These are phyloP conservation scores for Schwanniomyces vanrijiae DNA, from an alignment of 805 yeast species.

Conservation along the genomic window DNA sequence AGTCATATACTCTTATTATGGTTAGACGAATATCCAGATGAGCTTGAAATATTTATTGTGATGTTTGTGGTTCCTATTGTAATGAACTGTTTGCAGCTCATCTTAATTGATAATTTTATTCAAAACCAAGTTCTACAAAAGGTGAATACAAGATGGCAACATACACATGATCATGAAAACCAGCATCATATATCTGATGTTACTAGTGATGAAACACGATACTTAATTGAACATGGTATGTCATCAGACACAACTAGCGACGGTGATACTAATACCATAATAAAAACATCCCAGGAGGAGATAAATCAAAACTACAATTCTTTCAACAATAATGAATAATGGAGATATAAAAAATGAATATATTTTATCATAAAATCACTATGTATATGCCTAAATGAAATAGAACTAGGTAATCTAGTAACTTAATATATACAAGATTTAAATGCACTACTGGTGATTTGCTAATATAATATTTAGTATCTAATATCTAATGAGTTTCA, in stretches of 20 bases:
- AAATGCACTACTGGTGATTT: background rate
- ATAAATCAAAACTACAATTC: background rate
- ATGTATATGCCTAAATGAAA: background rate
- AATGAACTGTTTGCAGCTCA: conserved; percentile 72
- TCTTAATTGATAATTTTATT: conserved; percentile 72
- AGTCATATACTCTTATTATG: conserved; percentile 80
- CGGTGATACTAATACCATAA: background rate
- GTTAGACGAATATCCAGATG: conserved; percentile 76
- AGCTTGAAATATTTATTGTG: conserved; percentile 79
- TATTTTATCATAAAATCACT: background rate
- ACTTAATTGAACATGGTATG: background rate
- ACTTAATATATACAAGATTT: background rate
- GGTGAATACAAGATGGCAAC: conserved; percentile 23
- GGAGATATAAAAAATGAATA: background rate
- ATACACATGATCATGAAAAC: conserved; percentile 13
- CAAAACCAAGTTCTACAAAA: conserved; percentile 48
- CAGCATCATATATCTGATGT: background rate
- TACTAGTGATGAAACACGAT: background rate
- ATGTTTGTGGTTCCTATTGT: conserved; percentile 78
- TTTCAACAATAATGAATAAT: background rate
- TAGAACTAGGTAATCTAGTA: background rate
- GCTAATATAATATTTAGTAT: too few relatives aligned
- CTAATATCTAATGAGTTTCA: conserved; percentile 29
- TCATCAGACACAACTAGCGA: background rate
- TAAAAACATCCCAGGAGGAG: background rate